Conservation (phyloP, 305 asterid genomes). For the Solanum aculeatissimum region DNA sequence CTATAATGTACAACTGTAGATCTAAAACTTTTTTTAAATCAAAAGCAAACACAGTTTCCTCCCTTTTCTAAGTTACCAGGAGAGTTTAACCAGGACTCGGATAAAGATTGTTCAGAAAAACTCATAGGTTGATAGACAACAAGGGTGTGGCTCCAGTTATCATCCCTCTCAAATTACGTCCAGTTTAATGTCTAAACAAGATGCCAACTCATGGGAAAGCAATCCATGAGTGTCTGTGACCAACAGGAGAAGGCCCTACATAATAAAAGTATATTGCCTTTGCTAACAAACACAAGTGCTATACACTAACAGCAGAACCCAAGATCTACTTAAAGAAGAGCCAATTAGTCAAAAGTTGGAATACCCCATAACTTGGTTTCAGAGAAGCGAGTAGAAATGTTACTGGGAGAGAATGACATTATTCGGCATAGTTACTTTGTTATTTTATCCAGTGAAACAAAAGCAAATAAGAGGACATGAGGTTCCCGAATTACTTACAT, state of each 20-base stretch:
- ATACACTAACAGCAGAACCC: neutral
- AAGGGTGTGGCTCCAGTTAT: neutral
- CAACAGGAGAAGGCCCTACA: neutral
- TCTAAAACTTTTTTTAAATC: neutral
- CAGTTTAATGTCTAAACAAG: neutral
- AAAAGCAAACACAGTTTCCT: neutral
- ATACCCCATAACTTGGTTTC: neutral
- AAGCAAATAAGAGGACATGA: neutral
- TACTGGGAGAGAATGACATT: neutral
- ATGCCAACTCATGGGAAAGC: neutral
- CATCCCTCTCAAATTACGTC: neutral
- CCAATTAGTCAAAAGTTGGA: neutral
- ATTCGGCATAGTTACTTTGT: neutral
- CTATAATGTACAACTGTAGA: neutral
- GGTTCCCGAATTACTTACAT: neutral
- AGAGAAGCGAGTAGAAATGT: neutral
- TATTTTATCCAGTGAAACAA: neutral
- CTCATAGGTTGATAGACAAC: neutral
- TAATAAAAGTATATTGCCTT: neutral
- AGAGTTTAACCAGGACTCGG: neutral
- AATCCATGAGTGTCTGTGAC: neutral
- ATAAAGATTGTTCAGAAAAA: neutral
- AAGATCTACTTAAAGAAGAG: neutral
- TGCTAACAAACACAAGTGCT: neutral
- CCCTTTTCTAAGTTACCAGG: neutral